A percentile compares a stretch with the other conserved stretches of the same genome.
Conservation (phyloP, 2,329 filamentous ascomycete species). For the Fusarium tricinctum region DNA sequence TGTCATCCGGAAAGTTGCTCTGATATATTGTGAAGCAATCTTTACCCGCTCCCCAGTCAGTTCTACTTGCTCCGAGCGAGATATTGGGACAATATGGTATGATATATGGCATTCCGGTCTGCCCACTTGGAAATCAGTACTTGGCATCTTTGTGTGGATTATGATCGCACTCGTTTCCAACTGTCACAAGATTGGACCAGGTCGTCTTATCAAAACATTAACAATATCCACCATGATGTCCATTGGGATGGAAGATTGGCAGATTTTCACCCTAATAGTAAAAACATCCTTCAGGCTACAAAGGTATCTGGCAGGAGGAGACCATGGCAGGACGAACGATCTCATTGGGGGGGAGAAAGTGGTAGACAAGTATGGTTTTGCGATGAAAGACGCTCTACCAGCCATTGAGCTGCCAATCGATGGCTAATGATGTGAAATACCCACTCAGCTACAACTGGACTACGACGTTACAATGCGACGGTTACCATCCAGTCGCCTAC, state of each 20-base stretch:
- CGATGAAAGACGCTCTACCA: constrained; percentile 40
- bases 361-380: constrained; percentile 49
- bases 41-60: constrained; percentile 59
- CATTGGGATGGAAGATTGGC: constrained; percentile 65
- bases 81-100: constrained; percentile 62
- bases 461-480: not conserved
- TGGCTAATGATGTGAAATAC: constrained; percentile 19
- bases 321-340: constrained; percentile 29
- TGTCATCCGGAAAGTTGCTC: constrained; percentile 61
- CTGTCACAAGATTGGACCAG: constrained; percentile 57
- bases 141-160: constrained; percentile 66
- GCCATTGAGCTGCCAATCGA: constrained; percentile 33
- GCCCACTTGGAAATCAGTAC: constrained; percentile 60
- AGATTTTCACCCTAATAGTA: constrained; percentile 57
- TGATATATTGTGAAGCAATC: constrained; percentile 65
- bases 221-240: constrained; percentile 61
- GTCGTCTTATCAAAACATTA: constrained; percentile 62
- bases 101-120: constrained; percentile 63
- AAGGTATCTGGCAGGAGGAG: constrained; percentile 57
- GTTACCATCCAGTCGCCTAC: constrained; percentile 10
- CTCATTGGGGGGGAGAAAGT: constrained; percentile 47
- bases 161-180: constrained; percentile 59
- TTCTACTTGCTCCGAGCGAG: constrained; percentile 54
- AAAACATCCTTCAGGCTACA: constrained; percentile 57
- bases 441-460: not conserved